Evolutionary conservation across 2,329 filamentous ascomycete genomes (phyloP).

Genomic region (Lecanicillium sp.): DNA sequence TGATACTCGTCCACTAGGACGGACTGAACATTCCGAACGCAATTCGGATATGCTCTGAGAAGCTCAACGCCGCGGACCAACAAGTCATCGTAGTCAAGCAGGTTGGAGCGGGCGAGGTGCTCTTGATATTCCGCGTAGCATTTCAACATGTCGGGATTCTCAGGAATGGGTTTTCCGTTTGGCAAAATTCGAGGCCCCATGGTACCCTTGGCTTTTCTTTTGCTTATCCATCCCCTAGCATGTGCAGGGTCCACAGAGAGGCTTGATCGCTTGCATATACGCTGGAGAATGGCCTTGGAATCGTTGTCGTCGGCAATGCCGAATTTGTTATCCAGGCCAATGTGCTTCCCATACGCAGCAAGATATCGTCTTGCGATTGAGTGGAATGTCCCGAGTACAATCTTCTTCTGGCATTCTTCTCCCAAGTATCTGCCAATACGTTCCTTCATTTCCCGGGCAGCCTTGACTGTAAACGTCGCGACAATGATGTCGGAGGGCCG

Average conservation of each 20-base stretch:
- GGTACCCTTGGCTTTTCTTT: constrained; percentile 51
- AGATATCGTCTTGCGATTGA: constrained; percentile 84
- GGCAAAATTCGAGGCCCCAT: constrained; percentile 27
- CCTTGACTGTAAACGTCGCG: constrained; percentile 95
- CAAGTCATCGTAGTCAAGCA: constrained; percentile 92
- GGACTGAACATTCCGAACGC: constrained; percentile 81
- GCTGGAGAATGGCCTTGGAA: constrained; percentile 67
- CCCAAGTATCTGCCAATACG: constrained; percentile 78
- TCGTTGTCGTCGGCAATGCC: constrained; percentile 84
- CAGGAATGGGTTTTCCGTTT: constrained; percentile 24
- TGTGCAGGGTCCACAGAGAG: constrained; percentile 59
- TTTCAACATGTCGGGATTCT: constrained; percentile 53
- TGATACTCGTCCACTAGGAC: constrained; percentile 97
- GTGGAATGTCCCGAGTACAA: constrained; percentile 91
- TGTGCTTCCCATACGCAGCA: constrained; percentile 71
- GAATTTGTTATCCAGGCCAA: constrained; percentile 76
- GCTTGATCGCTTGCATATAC: constrained; percentile 70
- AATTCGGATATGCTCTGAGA: constrained; percentile 62
- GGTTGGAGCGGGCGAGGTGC: constrained; percentile 64
- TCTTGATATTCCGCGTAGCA: constrained; percentile 71
- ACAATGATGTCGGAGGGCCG: constrained; percentile 85
- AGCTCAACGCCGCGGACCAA: constrained; percentile 77
- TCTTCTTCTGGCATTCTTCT: constrained; percentile 60
- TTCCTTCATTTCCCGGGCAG: constrained; percentile 86
- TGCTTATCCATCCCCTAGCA: constrained; percentile 70